Conservation (phyloP, 2,329 filamentous ascomycete genomes). For the Fonsecaea erecta region DNA sequence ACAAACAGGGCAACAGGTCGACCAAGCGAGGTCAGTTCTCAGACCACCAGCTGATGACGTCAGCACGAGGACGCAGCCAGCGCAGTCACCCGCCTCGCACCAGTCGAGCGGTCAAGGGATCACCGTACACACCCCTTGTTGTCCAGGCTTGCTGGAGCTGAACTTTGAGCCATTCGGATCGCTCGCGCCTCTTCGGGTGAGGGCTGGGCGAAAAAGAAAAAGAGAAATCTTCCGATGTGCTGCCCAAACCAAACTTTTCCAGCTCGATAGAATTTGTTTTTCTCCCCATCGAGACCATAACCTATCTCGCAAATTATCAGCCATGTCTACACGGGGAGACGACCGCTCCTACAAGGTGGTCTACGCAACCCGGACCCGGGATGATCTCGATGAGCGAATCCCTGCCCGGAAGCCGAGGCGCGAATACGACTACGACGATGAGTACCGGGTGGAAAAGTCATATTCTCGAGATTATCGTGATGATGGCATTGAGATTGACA, state of each 20-base stretch:
- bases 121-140: not conserved
- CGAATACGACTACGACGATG: conserved; percentile 26
- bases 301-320: not conserved
- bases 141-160: not conserved
- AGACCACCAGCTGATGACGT: conserved; percentile 3
- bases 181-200: not conserved
- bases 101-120: not conserved
- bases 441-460: conserved; percentile 16
- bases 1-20: conserved; percentile 1
- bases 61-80: not conserved
- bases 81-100: not conserved
- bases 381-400: conserved; percentile 10
- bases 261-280: not conserved
- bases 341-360: conserved; percentile 35
- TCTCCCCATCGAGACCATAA: not conserved
- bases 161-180: not conserved
- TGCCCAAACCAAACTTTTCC: not conserved
- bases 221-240: not conserved
- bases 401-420: conserved; percentile 17
- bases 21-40: not conserved
- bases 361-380: conserved; percentile 27
- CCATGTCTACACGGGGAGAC: conserved; percentile 28
- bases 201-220: not conserved
- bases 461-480: conserved; percentile 27
- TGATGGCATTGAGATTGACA: conserved; percentile 24